Evolutionary conservation across 2,329 filamentous ascomycete genomes (phyloP), one percentile per base, ranked within the genome.

Genomic region (Colletotrichum australisinense): DNA sequence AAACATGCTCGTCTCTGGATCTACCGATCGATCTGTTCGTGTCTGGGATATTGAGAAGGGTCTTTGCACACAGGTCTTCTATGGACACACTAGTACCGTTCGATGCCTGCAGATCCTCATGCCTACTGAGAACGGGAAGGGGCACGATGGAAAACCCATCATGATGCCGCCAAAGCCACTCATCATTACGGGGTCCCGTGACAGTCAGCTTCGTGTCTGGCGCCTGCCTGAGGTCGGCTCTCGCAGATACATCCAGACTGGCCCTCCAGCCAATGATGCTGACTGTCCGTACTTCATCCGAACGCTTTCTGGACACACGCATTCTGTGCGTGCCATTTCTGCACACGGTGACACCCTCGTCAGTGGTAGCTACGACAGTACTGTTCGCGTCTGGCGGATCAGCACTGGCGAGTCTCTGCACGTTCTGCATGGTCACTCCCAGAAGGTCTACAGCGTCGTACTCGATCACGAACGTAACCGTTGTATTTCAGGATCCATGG

Each of bases 401-500:
- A 98, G 95, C 67, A 99, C 95, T 0, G 97, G 97, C 62, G 95
- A 98, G 79, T 91, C 93, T 8, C 81, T 97, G 4, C 94, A 98
- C 79, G 91, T 95, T 14, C 87, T 99, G 5, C 91, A 93, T 74
- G 97, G 97, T 1, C 97, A 99, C 80, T 90, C 91, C 0, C 92
- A 96, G 81, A 98, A 99, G 82, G 97, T 99, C 0, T 99, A 99
- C 82, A 98, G 95, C 74, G 97, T 99, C 9, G 97, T 99, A 9
- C 86, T 98, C 26, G 97, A 99, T 79, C 93, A 95, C 77, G 92
- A 93, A 78, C 93, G 97, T 72, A 97, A 97, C 79, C 93, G 96
- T 53, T 99, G 97, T 83, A 98, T 99, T 75, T 98, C 95, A 75
- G 97, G 97, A 14, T 98, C 95, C 7, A 99, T 99, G 97, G 97